These are phyloP conservation scores for Phaeomoniella chlamydospora DNA, from an alignment of 2,329 filamentous ascomycete genomes.

Conservation along the genomic window DNA sequence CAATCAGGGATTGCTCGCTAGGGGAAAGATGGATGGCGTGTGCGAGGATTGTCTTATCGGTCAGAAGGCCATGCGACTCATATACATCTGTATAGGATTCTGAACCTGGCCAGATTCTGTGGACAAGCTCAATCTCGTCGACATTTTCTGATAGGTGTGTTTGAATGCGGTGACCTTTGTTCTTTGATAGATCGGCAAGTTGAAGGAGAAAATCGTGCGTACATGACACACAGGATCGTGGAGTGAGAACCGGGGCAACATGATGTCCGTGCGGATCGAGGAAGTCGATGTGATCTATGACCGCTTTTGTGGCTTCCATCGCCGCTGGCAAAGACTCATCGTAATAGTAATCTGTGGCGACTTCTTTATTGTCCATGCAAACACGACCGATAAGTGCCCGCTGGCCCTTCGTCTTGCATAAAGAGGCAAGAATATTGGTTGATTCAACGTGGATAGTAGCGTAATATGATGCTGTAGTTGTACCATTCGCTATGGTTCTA, in stretches of 20 bases:
- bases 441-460: constrained; percentile 75
- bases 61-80: constrained; percentile 56
- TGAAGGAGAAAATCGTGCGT: constrained; percentile 38
- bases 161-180: constrained; percentile 48
- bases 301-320: constrained; percentile 40
- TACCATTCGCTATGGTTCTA: constrained; percentile 75
- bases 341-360: constrained; percentile 64
- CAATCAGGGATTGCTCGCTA: constrained; percentile 52
- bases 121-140: constrained; percentile 58
- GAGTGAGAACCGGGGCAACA: constrained; percentile 67
- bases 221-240: constrained; percentile 45
- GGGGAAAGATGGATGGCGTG: constrained; percentile 66
- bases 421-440: constrained; percentile 79
- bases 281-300: constrained; percentile 48
- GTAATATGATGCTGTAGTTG: constrained; percentile 85
- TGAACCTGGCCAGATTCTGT: constrained; percentile 41
- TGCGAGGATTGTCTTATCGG: constrained; percentile 61
- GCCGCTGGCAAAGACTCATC: constrained; percentile 52
- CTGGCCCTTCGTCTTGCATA: constrained; percentile 70
- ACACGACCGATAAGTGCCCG: constrained; percentile 81
- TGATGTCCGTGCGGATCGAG: constrained; percentile 52
- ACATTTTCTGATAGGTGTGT: constrained; percentile 83
- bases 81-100: constrained; percentile 68
- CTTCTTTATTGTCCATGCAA: constrained; percentile 67
- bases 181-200: constrained; percentile 49